Conservation (phyloP, 257 asterid genomes). For the Cinchona pubescens region DNA sequence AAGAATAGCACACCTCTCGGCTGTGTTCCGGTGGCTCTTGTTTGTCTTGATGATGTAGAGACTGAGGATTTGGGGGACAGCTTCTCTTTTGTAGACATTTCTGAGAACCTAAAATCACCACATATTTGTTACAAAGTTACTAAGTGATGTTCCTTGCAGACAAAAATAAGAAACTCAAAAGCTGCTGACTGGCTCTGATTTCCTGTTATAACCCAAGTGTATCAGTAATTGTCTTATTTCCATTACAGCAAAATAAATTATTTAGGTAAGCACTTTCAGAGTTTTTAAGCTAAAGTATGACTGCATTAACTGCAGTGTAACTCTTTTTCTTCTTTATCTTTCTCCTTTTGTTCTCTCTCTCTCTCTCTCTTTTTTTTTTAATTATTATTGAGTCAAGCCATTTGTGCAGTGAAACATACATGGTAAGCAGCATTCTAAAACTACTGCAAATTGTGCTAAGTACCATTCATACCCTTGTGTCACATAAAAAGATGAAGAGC, state of each 20-base stretch:
- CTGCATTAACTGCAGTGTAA: not conserved
- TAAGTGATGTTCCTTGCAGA: not conserved
- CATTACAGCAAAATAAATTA: not conserved
- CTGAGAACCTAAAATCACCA: slow-evolving; percentile 49
- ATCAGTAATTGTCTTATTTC: not conserved
- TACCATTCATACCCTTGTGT: not conserved
- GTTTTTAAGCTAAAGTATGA: not conserved
- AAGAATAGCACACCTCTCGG: slow-evolving; percentile 42
- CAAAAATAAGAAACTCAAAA: slow-evolving; percentile 16
- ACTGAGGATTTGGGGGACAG: slow-evolving; percentile 37
- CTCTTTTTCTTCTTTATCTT: not conserved
- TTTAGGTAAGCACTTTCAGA: not conserved
- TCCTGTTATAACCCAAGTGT: slow-evolving; percentile 39
- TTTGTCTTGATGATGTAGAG: slow-evolving; percentile 40
- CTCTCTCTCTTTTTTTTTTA: not conserved
- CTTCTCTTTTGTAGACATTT: slow-evolving; percentile 34
- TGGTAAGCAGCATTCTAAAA: not conserved
- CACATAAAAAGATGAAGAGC: not conserved
- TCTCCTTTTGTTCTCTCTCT: no score
- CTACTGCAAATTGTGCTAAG: not conserved
- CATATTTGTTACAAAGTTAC: not conserved
- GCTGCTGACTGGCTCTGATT: slow-evolving; percentile 53
- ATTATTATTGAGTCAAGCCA: not conserved
- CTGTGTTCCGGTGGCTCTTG: slow-evolving; percentile 41
- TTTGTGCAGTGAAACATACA: not conserved